Evolutionary conservation across 148 eudicot genomes (phyloP).

Genomic region (Rhododendron kiyosumense): DNA sequence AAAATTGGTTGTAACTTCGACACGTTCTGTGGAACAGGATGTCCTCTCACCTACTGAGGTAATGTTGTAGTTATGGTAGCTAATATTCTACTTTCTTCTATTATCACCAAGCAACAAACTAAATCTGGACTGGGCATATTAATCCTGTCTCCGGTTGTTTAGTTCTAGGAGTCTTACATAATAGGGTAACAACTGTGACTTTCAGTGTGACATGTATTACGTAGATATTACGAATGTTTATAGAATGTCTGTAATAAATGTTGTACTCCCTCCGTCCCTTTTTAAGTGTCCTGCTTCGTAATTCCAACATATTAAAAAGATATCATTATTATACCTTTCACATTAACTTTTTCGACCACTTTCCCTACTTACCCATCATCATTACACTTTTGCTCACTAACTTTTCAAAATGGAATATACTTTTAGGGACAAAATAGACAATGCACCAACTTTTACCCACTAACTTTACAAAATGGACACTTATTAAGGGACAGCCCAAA

Average conservation of each 20-base stretch:
- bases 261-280: no score
- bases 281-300: no score
- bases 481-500: no score
- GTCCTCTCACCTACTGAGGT: constrained; percentile 97
- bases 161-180: background rate
- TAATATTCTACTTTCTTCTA: background rate
- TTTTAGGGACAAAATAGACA: no score
- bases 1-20: constrained; percentile 89
- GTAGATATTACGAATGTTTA: background rate
- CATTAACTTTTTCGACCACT: no score
- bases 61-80: constrained; percentile 4
- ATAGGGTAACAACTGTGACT: background rate
- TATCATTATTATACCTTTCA: no score
- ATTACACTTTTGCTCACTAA: no score
- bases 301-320: no score
- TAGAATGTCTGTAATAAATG: background rate
- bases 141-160: background rate
- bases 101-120: background rate
- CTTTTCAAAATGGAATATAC: no score
- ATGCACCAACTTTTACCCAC: no score
- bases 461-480: no score
- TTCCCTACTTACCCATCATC: no score
- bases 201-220: background rate
- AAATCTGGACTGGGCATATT: background rate
- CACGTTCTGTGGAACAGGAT: constrained; percentile 96